phyloP scores from a whole-genome alignment of 1,139 yeast species.

The Citeromyces hawaiiensis region DNA sequence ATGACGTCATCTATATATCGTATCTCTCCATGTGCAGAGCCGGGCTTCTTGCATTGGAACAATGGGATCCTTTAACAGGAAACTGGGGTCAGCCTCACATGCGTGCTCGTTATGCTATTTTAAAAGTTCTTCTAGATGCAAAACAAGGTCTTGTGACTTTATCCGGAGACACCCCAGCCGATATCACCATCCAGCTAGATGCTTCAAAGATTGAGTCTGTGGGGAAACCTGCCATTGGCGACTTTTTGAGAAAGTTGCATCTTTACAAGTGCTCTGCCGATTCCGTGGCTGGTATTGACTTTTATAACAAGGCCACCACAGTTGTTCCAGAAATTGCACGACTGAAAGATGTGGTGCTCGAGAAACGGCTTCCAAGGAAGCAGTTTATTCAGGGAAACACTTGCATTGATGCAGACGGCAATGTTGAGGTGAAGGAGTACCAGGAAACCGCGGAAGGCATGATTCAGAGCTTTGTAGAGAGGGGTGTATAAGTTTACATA shows the following conservation, averaged over 20 bases:
- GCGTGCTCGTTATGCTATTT: conserved; percentile 82
- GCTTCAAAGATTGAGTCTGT: conserved; percentile 44
- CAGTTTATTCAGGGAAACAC: conserved; percentile 81
- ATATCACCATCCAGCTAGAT: conserved; percentile 47
- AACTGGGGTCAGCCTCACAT: conserved; percentile 97
- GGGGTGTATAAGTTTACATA: conserved; percentile 27
- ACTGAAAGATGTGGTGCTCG: conserved; percentile 55
- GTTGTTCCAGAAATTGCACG: conserved; percentile 52
- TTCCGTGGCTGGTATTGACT: conserved; percentile 44
- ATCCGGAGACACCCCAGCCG: conserved; percentile 35
- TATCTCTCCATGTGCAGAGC: conserved; percentile 80
- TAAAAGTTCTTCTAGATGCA: conserved; percentile 62
- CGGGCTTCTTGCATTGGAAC: conserved; percentile 69
- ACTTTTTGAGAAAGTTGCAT: conserved; percentile 60
- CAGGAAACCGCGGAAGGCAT: conserved; percentile 64
- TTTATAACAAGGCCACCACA: conserved; percentile 51
- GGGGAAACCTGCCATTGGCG: conserved; percentile 66
- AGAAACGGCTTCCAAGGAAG: conserved; percentile 68
- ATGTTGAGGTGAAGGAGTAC: conserved; percentile 54
- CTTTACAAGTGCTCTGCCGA: conserved; percentile 71
- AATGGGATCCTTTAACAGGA: conserved; percentile 67
- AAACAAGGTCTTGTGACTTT: conserved; percentile 46
- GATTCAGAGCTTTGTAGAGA: conserved; percentile 64
- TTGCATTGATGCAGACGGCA: conserved; percentile 19
- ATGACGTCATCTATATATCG: conserved; percentile 51